phyloP scores from a whole-genome alignment of 2,329 filamentous ascomycete species.

The Rugonectria rugulosa region DNA sequence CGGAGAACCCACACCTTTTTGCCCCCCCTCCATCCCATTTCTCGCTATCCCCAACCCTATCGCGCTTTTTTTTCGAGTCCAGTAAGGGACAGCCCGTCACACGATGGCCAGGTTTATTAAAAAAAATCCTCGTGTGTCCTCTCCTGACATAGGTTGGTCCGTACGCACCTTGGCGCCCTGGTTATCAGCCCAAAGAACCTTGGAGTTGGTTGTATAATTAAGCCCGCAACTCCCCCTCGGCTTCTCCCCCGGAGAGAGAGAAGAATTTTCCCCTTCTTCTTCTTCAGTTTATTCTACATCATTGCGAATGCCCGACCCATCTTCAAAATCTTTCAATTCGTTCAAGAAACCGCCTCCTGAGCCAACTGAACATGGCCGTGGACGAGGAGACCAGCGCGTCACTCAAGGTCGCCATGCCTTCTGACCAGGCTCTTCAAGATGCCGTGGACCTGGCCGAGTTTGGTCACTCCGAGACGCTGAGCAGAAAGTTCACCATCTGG shows the following conservation, averaged over 20 bases:
- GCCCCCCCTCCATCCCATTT: background rate
- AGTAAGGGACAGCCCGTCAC: constrained; percentile 6
- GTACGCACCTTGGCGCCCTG: constrained; percentile 12
- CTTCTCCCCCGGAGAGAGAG: background rate
- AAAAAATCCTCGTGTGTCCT: constrained; percentile 13
- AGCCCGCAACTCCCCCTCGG: constrained; percentile 2
- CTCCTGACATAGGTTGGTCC: constrained; percentile 19
- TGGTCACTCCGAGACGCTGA: constrained; percentile 49
- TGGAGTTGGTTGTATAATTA: constrained; percentile 6
- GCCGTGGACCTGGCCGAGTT: constrained; percentile 50
- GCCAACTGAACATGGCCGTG: constrained; percentile 33
- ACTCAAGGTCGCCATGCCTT: constrained; percentile 31
- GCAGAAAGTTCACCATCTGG: constrained; percentile 59
- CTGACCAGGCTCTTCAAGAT: constrained; percentile 44
- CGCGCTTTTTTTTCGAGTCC: background rate
- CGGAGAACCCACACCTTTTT: constrained; percentile 3
- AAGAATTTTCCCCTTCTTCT: background rate
- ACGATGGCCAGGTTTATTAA: constrained; percentile 4
- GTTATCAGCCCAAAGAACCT: background rate
- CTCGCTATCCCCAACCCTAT: constrained; percentile 1
- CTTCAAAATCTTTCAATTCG: background rate
- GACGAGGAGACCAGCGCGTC: constrained; percentile 35
- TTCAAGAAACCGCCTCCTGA: constrained; percentile 11
- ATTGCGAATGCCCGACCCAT: constrained; percentile 12
- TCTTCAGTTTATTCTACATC: background rate